Base-by-base conservation (phyloP, 148 eudicot genomes). In the Rheum nobile region DNA sequence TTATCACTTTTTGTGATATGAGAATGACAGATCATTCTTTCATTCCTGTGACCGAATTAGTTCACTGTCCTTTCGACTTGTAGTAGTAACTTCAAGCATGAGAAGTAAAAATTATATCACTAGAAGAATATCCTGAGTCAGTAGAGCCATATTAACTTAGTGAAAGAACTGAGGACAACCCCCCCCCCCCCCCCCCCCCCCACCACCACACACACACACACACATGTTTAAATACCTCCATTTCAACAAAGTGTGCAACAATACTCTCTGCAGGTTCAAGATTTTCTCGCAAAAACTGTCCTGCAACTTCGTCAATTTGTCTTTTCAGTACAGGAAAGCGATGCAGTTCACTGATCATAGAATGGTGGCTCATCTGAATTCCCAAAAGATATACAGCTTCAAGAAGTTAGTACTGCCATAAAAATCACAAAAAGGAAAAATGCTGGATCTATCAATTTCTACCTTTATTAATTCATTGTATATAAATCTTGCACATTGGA, bases 401-500 rank as follows among this genome's bases (percentile, higher is more conserved):
- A 21, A 76, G 35, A 26, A 10, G 65, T 65, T 71, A 76, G 59
- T 35, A 42, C 11, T 19, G 37, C 75, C 67, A 0, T 41, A 37
- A 42, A 43, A 37, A 69, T 22, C 9, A 52, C 29, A 52, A 29
- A 4, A 41, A 24, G 21, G 24, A 17, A 67, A 48, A 74, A 43
- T 72, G 38, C 47, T 54, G 31, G 46, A 22, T 75, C 22, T 21
- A 74, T 26, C 59, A 74, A 11, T 77, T 28, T 52, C 71, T 81
- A 88, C 98, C 88, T 95, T 95, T 54, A 91, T 84, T 76, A 95
- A 75, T 80, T 95, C 98, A 75, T 90, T 86, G 75, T 91, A 95
- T 76, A 95, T 85, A 67, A 95, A 95, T 80, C 89, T 85, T 35
- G 98, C 96, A 83, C 98, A 95, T 67, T 95, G 98, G 77, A 91